These are phyloP conservation scores for Leccinum boreale DNA, from an alignment of 768 basidiomycete genomes.

Conservation along the genomic window DNA sequence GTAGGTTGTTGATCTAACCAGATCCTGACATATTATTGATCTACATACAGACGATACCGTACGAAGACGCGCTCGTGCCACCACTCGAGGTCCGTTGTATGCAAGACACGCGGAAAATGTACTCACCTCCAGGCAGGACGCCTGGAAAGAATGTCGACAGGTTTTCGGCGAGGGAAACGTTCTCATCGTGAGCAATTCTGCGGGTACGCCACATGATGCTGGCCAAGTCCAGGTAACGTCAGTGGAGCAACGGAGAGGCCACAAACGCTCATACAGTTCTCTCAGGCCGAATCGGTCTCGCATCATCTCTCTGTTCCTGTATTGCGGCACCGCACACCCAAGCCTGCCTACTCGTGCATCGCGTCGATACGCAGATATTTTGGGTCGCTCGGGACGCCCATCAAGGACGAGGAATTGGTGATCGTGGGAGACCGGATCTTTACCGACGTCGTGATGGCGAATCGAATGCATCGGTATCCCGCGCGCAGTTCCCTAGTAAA, in stretches of 20 bases:
- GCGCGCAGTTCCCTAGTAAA: neutral
- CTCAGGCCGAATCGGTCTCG: conserved; percentile 83
- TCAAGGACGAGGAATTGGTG: conserved; percentile 64
- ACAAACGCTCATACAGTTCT: neutral
- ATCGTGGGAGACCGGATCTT: conserved; percentile 91
- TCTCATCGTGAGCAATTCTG: conserved; percentile 92
- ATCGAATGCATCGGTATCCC: conserved; percentile 49
- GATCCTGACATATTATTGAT: neutral
- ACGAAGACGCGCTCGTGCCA: conserved; percentile 72
- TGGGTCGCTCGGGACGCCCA: conserved; percentile 49
- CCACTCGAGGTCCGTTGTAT: conserved; percentile 57
- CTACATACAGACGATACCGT: conserved; percentile 66
- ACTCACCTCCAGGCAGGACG: conserved; percentile 41
- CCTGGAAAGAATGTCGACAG: conserved; percentile 71
- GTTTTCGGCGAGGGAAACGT: conserved; percentile 78
- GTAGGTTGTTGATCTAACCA: conserved; percentile 40
- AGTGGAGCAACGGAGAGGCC: neutral
- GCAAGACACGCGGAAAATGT: neutral
- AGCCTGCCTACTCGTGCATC: conserved; percentile 81
- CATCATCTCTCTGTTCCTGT: conserved; percentile 78
- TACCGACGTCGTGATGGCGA: conserved; percentile 87
- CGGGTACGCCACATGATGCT: conserved; percentile 74
- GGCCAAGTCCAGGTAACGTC: conserved; percentile 74
- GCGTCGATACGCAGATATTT: conserved; percentile 74
- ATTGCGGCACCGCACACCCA: conserved; percentile 68